Evolutionary conservation across 2,329 filamentous ascomycete genomes (phyloP), one percentile per base, ranked within the genome.

Genomic region (Colletotrichum incanum): DNA sequence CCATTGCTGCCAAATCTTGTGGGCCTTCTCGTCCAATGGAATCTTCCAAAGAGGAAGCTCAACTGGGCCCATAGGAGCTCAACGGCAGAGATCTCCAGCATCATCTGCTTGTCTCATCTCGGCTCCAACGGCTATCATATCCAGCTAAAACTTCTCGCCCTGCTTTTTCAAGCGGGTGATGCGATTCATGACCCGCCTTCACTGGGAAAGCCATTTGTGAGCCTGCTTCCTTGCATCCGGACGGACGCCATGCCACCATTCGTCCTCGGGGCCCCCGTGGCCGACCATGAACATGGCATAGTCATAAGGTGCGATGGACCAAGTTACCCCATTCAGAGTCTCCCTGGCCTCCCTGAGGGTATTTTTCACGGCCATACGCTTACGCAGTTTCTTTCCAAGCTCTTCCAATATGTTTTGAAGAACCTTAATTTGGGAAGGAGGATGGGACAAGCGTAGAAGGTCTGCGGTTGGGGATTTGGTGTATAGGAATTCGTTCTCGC

Each of bases 41-140:
- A 55, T 55, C 52, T 55, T 55, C 52, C 52, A 55, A 9, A 37
- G 52, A 55, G 52, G 52, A 37, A 37, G 31, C 52, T 55, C 31
- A 34, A 20, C 31, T 37, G 31, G 11, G 31, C 52, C 20, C 5
- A 55, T 6, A 55, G 28, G 37, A 55, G 52, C 52, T 55, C 31
- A 31, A 16, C 31, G 31, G 20, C 12, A 55, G 1, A 23, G 20
- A 14, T 23, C 12, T n/a, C 23, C 9, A 4, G 31, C 11, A 8
- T 37, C 18, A 37, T 55, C 31, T 37, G 31, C 52, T 20, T 55
- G 28, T 37, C 20, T n/a, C 52, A 37, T 37, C 12, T 20, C 20
- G 6, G 20, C 20, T 5, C 18, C 20, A n/a, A 37, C 31, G 31
- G 31, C 52, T 18, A 9, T 55, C 16, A 37, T 37, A 5, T 55